Evolutionary conservation across 148 eudicot genomes (phyloP), one percentile per base, ranked within the genome.

Genomic region (Amaranthus cruentus): DNA sequence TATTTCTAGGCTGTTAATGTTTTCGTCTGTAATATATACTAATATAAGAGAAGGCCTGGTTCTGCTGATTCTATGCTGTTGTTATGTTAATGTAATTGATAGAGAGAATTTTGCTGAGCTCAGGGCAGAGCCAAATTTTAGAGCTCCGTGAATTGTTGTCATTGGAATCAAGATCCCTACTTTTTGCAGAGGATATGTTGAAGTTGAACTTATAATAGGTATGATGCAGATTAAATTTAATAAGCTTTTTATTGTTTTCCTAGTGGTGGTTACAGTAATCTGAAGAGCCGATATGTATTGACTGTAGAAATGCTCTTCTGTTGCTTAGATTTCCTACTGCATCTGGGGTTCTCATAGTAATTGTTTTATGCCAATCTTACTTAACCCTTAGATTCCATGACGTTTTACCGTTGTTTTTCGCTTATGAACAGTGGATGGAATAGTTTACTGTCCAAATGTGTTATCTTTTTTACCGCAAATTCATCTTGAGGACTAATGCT

Each of bases 11-110:
- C 47, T 47, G 68, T 47, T 64, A 28, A 5, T 69, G 72, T 69
- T 71, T 46, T 15, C 62, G 69, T 38, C 51, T 73, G 51, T 63
- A 50, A 62, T 28, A 28, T n/a, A 52, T 43, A 28, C 42, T 73
- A 63, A n/a, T 21, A 9, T 66, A 66, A 9, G 7, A 55, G 55
- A 73, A 38, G 18, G 10, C 28, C 51, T 74, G 62, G 67, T 13
- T 42, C 18, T 42, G 42, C 66, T 50, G 42, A 71, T 21, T 14
- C 44, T 49, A 49, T 54, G 46, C n/a, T 28, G 38, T 28, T 28
- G 38, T 28, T 28, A 28, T 28, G 38, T 28, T 28, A 28, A 52
- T 73, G 70, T 63, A 50, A 38, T 73, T 2, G 67, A 44, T 43
- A 11, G 9, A 46, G 28, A 21, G 57, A 53, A 58, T 28, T 64